Base-by-base conservation (phyloP, 2,329 filamentous ascomycete species). In the Colletotrichum cuscutae region DNA sequence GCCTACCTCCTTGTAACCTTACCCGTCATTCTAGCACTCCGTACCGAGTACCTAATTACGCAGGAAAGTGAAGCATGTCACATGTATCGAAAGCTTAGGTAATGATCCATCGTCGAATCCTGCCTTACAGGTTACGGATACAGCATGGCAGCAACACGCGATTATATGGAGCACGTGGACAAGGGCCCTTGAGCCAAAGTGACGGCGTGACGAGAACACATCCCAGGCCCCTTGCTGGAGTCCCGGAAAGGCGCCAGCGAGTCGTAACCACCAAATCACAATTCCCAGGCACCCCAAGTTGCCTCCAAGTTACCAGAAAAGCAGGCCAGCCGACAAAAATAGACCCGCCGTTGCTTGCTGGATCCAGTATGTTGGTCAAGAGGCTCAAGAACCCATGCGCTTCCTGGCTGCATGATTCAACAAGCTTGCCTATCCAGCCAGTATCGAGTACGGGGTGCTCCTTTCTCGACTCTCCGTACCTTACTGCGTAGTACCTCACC, bases 21-120 rank as follows among this genome's bases (percentile, higher is more conserved):
- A 6, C 37, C 37, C 30, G 30, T 32, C 9, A 32, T 62, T 35
- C 32, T 35, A 35, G 32, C 32, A 35, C 32, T 35, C 32, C 32
- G 32, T 63, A 32, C 19, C 15, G 7, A 19, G 32, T 63, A 15
- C 19, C 15, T 19, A 19, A 26, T 13, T 11, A 35, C 32, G 32
- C 9, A 12, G 32, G 3, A 12, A 35, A 35, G 3, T 4, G 32
- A 37, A 49, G 60, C 35, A 70, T 63, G 67, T 73, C 66, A 71
- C 66, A 73, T 73, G 71, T 66, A 65, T 69, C 24, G 30, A 22
- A 22, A 24, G 66, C 35, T 73, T 65, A 73, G 46, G 60, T 71
- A 73, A 70, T 54, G 8, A 8, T 19, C 35, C 6, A 26, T 22
- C n/a, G 6, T 19, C 60, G 8, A 35, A 35, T n/a, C 42, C 30